A percentile compares a stretch with the other conserved stretches of the same genome.
Evolutionary conservation across 2,329 filamentous ascomycete species (phyloP).

Genomic region (Phialemoniopsis sp.): DNA sequence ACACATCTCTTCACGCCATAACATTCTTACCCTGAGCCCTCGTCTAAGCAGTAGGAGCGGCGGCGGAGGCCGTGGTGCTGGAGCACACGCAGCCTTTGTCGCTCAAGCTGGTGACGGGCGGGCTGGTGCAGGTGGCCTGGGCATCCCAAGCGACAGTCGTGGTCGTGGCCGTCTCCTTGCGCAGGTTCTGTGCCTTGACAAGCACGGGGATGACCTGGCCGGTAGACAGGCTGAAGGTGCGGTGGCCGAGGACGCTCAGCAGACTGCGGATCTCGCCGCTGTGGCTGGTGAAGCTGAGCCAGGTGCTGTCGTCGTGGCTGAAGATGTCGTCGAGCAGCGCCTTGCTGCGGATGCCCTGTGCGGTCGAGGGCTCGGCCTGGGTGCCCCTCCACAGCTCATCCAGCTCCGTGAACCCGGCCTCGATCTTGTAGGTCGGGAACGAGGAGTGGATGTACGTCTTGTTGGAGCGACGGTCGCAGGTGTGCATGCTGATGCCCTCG

Average conservation of each 20-base stretch:
- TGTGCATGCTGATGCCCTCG: constrained; percentile 64
- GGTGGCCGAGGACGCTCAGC: constrained; percentile 38
- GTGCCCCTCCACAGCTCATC: constrained; percentile 39
- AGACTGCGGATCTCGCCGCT: constrained; percentile 51
- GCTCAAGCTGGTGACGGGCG: constrained; percentile 37
- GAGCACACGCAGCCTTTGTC: constrained; percentile 37
- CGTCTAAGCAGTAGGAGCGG: no score
- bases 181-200: constrained; percentile 50
- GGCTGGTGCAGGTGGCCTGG: constrained; percentile 37
- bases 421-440: constrained; percentile 52
- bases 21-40: no score
- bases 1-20: no score
- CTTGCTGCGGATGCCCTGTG: constrained; percentile 46
- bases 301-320: constrained; percentile 43
- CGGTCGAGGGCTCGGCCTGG: constrained; percentile 35
- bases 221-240: constrained; percentile 58
- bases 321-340: constrained; percentile 55
- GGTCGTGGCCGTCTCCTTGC: constrained; percentile 21
- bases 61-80: constrained; percentile 4
- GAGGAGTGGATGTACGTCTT: constrained; percentile 46
- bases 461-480: constrained; percentile 59
- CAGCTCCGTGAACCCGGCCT: constrained; percentile 56
- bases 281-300: constrained; percentile 57
- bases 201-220: constrained; percentile 66
- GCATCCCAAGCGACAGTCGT: constrained; percentile 26